Conservation (phyloP, 2,329 filamentous ascomycete genomes). For the Taxawa tesnikishii region DNA sequence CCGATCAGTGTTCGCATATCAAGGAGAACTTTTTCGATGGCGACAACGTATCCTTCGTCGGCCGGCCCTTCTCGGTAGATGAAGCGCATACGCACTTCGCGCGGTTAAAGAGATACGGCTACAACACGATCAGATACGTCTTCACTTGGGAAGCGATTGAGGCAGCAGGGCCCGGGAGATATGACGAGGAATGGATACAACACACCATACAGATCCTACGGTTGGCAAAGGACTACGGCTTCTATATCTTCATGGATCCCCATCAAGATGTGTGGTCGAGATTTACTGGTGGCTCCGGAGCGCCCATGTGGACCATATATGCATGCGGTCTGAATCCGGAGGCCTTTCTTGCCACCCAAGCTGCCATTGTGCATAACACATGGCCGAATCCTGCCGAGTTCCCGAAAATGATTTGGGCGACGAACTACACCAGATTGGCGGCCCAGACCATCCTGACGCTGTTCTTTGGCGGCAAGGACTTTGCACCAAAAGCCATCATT, state of each 20-base stretch:
- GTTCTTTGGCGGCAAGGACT: constrained; percentile 83
- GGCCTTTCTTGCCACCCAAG: constrained; percentile 75
- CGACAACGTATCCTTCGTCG: constrained; percentile 80
- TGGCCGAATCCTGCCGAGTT: constrained; percentile 75
- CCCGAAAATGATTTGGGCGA: constrained; percentile 99
- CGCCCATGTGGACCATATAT: constrained; percentile 95
- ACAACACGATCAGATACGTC: constrained; percentile 91
- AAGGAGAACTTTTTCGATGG: constrained; percentile 77
- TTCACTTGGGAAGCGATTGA: constrained; percentile 99
- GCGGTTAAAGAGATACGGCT: constrained; percentile 75
- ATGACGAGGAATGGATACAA: constrained; percentile 87
- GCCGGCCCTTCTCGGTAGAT: constrained; percentile 68
- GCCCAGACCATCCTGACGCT: constrained; percentile 87
- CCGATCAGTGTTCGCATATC: constrained; percentile 70
- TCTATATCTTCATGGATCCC: constrained; percentile 97
- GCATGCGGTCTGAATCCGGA: constrained; percentile 83
- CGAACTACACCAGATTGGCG: constrained; percentile 82
- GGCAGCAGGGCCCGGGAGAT: constrained; percentile 75
- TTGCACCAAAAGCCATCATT: constrained; percentile 91
- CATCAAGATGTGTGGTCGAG: constrained; percentile 99
- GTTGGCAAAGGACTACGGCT: constrained; percentile 77
- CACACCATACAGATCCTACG: constrained; percentile 80
- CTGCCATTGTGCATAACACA: constrained; percentile 88
- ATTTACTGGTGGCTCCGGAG: constrained; percentile 86
- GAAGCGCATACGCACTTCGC: constrained; percentile 82